Conservation (phyloP, 2,329 filamentous ascomycete species). For the Alternaria panax region DNA sequence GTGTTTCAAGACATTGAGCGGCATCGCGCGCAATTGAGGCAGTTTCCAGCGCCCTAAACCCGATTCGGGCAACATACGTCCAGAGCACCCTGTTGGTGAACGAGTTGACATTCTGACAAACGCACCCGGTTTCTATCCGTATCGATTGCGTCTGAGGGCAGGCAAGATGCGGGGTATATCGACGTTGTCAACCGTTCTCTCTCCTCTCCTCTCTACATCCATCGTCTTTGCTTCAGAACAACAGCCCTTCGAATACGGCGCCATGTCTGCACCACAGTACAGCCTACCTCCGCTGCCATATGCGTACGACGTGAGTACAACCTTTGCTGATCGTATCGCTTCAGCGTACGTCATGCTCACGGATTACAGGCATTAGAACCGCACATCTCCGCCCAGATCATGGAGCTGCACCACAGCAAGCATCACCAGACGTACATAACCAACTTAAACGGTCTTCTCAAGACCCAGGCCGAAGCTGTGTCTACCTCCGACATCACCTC, state of each 20-base stretch:
- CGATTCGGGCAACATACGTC: constrained; percentile 22
- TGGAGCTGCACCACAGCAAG: constrained; percentile 81
- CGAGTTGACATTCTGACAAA: constrained; percentile 25
- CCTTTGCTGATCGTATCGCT: background rate
- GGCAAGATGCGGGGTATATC: constrained; percentile 37
- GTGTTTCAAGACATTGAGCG: background rate
- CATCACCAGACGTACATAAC: constrained; percentile 82
- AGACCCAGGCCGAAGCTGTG: constrained; percentile 65
- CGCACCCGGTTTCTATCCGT: constrained; percentile 6
- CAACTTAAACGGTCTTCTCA: constrained; percentile 73
- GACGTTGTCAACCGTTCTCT: constrained; percentile 20
- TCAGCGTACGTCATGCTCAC: constrained; percentile 13
- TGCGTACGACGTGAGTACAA: constrained; percentile 68
- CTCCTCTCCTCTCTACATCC: constrained; percentile 21
- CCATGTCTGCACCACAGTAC: constrained; percentile 57
- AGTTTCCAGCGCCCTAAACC: constrained; percentile 31
- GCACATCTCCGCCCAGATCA: constrained; percentile 78
- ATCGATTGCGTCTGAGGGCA: constrained; percentile 15
- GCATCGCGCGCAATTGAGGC: constrained; percentile 42
- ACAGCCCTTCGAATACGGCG: constrained; percentile 46
- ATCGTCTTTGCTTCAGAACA: constrained; percentile 37
- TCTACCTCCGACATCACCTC: constrained; percentile 65
- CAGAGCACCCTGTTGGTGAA: constrained; percentile 44
- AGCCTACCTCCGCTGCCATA: constrained; percentile 72
- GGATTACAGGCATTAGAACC: constrained; percentile 69